Percentiles rank a stretch among this genome's conserved stretches.
Evolutionary conservation across 1,284 basidiomycete species (phyloP).

Genomic region (Cutaneotrichosporon arboriforme): DNA sequence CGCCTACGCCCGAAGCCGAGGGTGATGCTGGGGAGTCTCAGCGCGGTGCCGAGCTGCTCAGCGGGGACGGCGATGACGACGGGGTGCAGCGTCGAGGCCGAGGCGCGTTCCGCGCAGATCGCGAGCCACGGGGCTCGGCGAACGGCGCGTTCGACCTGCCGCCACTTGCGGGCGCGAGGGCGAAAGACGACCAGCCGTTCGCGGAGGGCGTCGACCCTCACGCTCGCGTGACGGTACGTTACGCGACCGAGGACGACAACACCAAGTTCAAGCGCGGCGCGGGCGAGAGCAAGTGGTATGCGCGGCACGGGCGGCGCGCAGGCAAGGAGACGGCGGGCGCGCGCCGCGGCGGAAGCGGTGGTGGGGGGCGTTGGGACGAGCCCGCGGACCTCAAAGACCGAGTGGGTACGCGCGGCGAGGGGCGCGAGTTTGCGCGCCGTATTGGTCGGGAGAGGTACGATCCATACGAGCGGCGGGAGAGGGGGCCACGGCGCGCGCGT

Average conservation of each 20-base stretch:
- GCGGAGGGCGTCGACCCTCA: constrained; percentile 36
- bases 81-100: constrained; percentile 26
- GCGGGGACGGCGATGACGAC: constrained; percentile 1
- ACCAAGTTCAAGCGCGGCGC: constrained; percentile 23
- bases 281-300: constrained; percentile 38
- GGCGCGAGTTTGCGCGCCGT: constrained; percentile 31
- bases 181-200: constrained; percentile 9
- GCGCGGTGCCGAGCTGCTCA: not conserved
- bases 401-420: constrained; percentile 23
- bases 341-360: not conserved
- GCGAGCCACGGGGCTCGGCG: not conserved
- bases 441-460: constrained; percentile 27
- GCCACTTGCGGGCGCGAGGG: constrained; percentile 2
- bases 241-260: constrained; percentile 29
- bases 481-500: constrained; percentile 14
- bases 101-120: constrained; percentile 26
- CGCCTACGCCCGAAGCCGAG: not conserved
- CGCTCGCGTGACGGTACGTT: constrained; percentile 36
- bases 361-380: constrained; percentile 11
- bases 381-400: constrained; percentile 13
- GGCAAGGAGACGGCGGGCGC: constrained; percentile 33
- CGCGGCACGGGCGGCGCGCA: constrained; percentile 31
- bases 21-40: not conserved
- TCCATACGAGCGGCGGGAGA: constrained; percentile 12
- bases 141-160: constrained; percentile 18